Percentiles rank a stretch among this genome's conserved stretches.
These are phyloP conservation scores for Psilocybe subaeruginosa DNA, from an alignment of 768 basidiomycete genomes.

Conservation along the genomic window DNA sequence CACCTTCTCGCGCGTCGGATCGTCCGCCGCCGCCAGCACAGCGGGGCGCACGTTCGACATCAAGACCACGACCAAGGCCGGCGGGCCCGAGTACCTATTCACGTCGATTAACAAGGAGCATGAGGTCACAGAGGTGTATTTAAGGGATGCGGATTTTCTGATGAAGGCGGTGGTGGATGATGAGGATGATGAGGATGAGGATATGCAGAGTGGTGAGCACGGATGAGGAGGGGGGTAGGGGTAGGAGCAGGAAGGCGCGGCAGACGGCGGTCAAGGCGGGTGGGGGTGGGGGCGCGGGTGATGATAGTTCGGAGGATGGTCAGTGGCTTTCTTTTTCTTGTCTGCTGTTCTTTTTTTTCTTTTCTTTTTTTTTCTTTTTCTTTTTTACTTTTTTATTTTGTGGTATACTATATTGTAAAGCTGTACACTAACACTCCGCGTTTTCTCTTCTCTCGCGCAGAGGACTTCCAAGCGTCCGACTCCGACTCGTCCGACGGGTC, in stretches of 20 bases:
- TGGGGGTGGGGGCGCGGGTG: constrained; percentile 51
- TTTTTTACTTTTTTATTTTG: background rate
- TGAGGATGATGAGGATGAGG: constrained; percentile 81
- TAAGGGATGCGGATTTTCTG: constrained; percentile 81
- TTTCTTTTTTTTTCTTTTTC: too few species aligned
- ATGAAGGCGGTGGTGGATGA: constrained; percentile 71
- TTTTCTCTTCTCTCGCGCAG: constrained; percentile 36
- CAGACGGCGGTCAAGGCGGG: constrained; percentile 28
- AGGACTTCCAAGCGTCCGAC: constrained; percentile 88
- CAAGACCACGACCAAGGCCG: constrained; percentile 83
- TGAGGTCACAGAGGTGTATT: constrained; percentile 79
- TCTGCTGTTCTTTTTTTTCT: too few species aligned
- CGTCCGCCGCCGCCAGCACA: constrained; percentile 67
- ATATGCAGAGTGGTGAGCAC: constrained; percentile 78
- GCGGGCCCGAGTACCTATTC: constrained; percentile 83
- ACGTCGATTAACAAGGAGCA: constrained; percentile 95
- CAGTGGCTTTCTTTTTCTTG: background rate
- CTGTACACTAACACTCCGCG: background rate
- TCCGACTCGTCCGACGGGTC: constrained; percentile 72
- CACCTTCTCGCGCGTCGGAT: constrained; percentile 90
- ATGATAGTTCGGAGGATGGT: constrained; percentile 81
- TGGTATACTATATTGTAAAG: constrained; percentile 3
- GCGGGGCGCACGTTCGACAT: constrained; percentile 94
- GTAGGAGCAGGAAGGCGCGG: constrained; percentile 29
- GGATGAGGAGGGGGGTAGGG: constrained; percentile 58